Evolutionary conservation across 1,139 yeast species (phyloP), one percentile per base, ranked within the genome.

Genomic region (Kurtzmaniella natalensis): DNA sequence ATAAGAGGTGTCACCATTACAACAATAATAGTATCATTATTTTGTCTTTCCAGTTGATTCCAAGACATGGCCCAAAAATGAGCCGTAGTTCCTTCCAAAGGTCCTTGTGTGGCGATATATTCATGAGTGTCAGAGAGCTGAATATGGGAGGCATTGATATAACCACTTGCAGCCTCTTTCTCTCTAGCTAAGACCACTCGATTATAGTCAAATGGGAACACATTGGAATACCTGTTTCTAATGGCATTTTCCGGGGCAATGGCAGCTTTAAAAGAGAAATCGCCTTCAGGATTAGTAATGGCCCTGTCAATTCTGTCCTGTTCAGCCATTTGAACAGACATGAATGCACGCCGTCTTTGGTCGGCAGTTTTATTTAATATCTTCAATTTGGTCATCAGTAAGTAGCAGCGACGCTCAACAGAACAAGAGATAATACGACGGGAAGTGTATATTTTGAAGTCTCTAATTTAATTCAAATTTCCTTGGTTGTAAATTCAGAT

Each of bases 1-100:
- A 56, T 56, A 33, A 88, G 56, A 0, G 95, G 94, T 0, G 98
- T 89, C 31, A 92, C 78, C 97, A 89, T 92, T 9, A 86, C 81
- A 7, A 92, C 66, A 1, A 81, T 75, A 2, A 84, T 70, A 2
- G 59, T 50, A 25, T 63, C 61, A 3, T 62, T 61, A 18, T 54
- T 42, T 48, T 60, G 57, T 15, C 47, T 55, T 29, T 52, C 58
- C 11, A 71, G 56, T 42, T 73, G 69, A 32, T 70, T 62, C 43
- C 68, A 74, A 25, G 84, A 77, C 95, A 87, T 87, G 37, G 81
- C 79, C 98, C 96, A 89, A 52, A 86, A 87, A 48, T 84, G 89
- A 25, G 61, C 69, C 35, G 67, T 61, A 0, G 96, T 88, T 9
- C 50, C 37, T 3, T 53, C 51, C 4, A 79, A 64, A 0, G 98